Base-by-base conservation (phyloP, 768 basidiomycete species). In the Boletus fagicola region DNA sequence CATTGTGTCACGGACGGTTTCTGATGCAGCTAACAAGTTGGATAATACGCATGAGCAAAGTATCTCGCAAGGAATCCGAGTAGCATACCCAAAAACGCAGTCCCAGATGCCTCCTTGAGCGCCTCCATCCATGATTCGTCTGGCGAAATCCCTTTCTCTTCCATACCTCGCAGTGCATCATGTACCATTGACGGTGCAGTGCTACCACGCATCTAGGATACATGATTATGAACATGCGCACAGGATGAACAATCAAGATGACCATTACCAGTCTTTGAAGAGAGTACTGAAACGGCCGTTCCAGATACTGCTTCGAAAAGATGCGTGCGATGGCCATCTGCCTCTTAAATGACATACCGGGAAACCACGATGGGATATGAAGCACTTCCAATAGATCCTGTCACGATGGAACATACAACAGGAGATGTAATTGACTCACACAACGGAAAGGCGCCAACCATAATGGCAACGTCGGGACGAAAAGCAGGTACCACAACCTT, bases 1-100 rank as follows among this genome's bases (percentile, higher is more conserved):
- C 10, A 31, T 18, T 4, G 2, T 31, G 9, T 31, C 39, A 47
- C 55, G 12, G 2, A 51, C 61, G 0, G 55, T 62, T n/a, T 62
- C 61, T 11, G 54, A 38, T 7, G 24, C 60, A 31, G 50, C 61
- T 62, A 15, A 31, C 5, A 18, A 5, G 28, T 24, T 13, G 8
- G 22, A 42, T n/a, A 12, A 38, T 2, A 38, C 42, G 12, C 5
- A 18, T 38, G 1, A 45, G 36, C 28, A 28, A 31, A 16, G 18
- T 18, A 39, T 39, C 38, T 18, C 38, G 16, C 12, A 18, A 39
- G 18, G 38, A 18, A 9, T 3, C 16, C 18, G 36, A 8, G 38
- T 9, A 18, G 5, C 38, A 9, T 39, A 39, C 38, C 15, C 18
- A 18, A 9, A 39, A 39, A 18, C 3, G 38, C 38, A 8, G 18